A percentile compares a stretch with the other conserved stretches of the same genome.
phyloP scores from a whole-genome alignment of 1,284 basidiomycete genomes.

The Leccinum cinnamomeum region DNA sequence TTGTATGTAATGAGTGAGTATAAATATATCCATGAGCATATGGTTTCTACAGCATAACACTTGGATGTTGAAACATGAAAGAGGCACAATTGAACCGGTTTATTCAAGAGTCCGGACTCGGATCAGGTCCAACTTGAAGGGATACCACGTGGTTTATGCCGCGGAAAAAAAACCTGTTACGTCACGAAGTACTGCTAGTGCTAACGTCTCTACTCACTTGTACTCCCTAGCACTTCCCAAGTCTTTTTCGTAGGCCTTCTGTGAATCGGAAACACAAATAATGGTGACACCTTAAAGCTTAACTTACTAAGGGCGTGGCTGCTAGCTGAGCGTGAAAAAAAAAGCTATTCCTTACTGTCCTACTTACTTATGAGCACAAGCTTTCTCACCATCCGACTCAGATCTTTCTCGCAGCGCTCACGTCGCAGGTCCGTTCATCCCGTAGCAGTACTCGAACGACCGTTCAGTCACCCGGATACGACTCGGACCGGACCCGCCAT shows the following conservation, averaged over 20 bases:
- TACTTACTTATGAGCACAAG: too few species aligned
- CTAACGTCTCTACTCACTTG: too few species aligned
- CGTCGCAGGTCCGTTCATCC: background rate
- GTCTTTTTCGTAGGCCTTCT: background rate
- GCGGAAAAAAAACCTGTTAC: too few species aligned
- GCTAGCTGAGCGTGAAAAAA: background rate
- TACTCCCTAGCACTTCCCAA: too few species aligned
- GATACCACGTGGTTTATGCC: too few species aligned
- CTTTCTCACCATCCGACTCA: background rate
- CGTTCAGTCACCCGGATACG: background rate
- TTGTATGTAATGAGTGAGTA: slow-evolving; percentile 57
- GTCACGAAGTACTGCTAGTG: too few species aligned
- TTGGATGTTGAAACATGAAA: background rate
- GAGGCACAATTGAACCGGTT: background rate
- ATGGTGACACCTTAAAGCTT: too few species aligned
- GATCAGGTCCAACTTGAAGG: background rate
- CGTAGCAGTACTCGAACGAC: background rate
- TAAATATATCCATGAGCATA: slow-evolving; percentile 2
- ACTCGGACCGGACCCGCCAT: background rate
- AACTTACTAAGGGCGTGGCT: too few species aligned
- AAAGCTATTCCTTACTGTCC: background rate
- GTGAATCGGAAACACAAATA: background rate
- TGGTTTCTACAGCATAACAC: background rate
- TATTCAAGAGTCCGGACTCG: background rate
- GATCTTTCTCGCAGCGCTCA: background rate